Evolutionary conservation across 202 grass and related monocot genomes (phyloP).

Genomic region (Cymbopogon flexuosus): DNA sequence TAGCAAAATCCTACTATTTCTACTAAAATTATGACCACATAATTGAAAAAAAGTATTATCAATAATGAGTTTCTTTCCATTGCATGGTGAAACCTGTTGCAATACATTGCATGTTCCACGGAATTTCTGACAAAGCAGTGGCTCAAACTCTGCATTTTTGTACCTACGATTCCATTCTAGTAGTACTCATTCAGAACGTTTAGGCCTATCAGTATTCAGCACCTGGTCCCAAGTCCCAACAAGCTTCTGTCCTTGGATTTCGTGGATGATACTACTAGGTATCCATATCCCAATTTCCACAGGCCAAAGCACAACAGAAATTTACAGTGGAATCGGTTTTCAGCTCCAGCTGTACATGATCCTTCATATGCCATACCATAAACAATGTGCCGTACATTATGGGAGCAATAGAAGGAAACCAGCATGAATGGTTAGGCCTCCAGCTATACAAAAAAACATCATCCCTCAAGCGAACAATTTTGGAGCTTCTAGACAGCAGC

Average conservation of each 20-base stretch:
- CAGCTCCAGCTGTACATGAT: constrained; percentile 40
- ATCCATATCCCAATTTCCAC: constrained; percentile 18
- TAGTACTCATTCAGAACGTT: constrained; percentile 9
- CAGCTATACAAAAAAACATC: constrained; percentile 52
- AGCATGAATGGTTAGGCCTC: constrained; percentile 48
- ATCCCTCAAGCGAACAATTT: constrained; percentile 2
- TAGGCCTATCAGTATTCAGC: constrained; percentile 5
- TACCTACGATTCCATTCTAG: neutral
- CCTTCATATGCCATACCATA: constrained; percentile 29
- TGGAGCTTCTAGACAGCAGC: neutral
- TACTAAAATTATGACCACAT: neutral
- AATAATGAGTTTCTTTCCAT: neutral
- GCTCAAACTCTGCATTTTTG: constrained; percentile 3
- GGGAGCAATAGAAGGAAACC: constrained; percentile 29
- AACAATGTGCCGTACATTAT: constrained; percentile 19
- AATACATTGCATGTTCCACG: neutral
- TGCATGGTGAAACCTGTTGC: constrained; percentile 7
- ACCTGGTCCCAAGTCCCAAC: constrained; percentile 23
- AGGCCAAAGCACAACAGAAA: constrained; percentile 18
- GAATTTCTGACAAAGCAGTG: constrained; percentile 1
- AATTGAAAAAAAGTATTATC: neutral
- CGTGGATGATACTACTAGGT: constrained; percentile 15
- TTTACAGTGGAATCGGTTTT: constrained; percentile 38
- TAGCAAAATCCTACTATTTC: neutral
- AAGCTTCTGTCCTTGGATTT: constrained; percentile 16